Percentiles rank a stretch among this genome's conserved stretches.
Conservation (phyloP, 768 basidiomycete genomes). For the Tubosaeta sp. region DNA sequence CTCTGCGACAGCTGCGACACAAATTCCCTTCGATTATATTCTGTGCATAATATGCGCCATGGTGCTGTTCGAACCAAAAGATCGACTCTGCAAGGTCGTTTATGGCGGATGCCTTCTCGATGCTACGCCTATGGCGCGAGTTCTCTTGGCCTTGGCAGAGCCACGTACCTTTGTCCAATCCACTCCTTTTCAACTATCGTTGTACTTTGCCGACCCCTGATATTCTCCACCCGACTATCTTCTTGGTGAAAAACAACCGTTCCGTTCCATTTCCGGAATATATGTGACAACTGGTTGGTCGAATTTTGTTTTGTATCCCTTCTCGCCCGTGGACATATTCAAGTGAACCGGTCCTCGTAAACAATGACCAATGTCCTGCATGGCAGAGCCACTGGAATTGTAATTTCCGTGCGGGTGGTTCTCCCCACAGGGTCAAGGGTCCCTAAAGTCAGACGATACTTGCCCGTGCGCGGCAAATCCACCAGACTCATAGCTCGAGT, state of each 20-base stretch:
- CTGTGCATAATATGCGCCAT: slow-evolving; percentile 7
- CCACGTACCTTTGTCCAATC: not conserved
- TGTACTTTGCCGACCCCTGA: not conserved
- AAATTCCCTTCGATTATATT: not conserved
- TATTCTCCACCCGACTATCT: not conserved
- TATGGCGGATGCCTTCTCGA: slow-evolving; percentile 21
- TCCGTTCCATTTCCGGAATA: not conserved
- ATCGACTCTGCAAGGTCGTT: slow-evolving; percentile 1
- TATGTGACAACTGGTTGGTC: not conserved
- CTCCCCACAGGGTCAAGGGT: no score
- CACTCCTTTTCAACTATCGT: not conserved
- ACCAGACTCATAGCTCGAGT: no score
- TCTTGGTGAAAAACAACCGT: not conserved
- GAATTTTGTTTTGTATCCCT: slow-evolving; percentile 7
- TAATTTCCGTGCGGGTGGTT: no score
- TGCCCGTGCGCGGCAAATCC: no score
- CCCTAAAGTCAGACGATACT: no score
- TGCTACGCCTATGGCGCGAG: slow-evolving; percentile 12
- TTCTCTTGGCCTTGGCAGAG: not conserved
- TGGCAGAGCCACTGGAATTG: no score
- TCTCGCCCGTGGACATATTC: no score
- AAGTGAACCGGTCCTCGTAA: no score
- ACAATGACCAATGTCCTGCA: no score
- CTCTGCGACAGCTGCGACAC: no score
- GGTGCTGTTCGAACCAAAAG: slow-evolving; percentile 13